Evolutionary conservation across 164 flowering plant species (phyloP).

Genomic region (Santalum album): DNA sequence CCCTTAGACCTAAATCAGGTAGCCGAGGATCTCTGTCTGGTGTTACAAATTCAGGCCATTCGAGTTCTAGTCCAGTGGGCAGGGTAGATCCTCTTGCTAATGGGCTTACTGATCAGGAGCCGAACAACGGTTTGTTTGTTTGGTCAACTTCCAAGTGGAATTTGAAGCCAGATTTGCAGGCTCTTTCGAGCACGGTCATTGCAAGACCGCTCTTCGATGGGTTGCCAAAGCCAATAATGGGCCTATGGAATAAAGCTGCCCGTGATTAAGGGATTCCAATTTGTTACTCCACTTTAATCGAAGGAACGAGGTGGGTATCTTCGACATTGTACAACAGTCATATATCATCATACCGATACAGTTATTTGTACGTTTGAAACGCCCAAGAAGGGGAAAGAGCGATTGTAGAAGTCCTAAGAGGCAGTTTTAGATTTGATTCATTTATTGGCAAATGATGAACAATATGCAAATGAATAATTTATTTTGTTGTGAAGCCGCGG

Average conservation of each 20-base stretch:
- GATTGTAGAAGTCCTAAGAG: too few relatives aligned
- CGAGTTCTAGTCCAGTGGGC: slow-evolving; percentile 18
- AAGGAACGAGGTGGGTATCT: too few relatives aligned
- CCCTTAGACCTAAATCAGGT: slow-evolving; percentile 24
- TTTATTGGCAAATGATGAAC: too few relatives aligned
- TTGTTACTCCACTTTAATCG: too few relatives aligned
- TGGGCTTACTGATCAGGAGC: slow-evolving; percentile 12
- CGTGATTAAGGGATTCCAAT: not conserved
- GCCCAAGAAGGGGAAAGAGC: too few relatives aligned
- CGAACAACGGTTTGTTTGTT: not conserved
- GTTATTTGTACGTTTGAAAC: too few relatives aligned
- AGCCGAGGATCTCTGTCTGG: slow-evolving; percentile 15
- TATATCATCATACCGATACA: too few relatives aligned
- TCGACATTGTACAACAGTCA: too few relatives aligned
- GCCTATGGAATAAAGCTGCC: not conserved
- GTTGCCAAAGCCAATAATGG: not conserved
- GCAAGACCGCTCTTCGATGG: not conserved
- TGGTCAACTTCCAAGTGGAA: slow-evolving; percentile 1
- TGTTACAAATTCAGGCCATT: slow-evolving; percentile 22
- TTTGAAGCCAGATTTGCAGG: not conserved
- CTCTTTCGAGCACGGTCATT: not conserved
- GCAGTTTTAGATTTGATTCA: too few relatives aligned
- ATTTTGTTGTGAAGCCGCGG: too few relatives aligned
- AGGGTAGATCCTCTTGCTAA: slow-evolving; percentile 18
- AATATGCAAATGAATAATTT: too few relatives aligned